Base-by-base conservation (phyloP, 495 filamentous ascomycete genomes). In the Aspergillus hancockii region DNA sequence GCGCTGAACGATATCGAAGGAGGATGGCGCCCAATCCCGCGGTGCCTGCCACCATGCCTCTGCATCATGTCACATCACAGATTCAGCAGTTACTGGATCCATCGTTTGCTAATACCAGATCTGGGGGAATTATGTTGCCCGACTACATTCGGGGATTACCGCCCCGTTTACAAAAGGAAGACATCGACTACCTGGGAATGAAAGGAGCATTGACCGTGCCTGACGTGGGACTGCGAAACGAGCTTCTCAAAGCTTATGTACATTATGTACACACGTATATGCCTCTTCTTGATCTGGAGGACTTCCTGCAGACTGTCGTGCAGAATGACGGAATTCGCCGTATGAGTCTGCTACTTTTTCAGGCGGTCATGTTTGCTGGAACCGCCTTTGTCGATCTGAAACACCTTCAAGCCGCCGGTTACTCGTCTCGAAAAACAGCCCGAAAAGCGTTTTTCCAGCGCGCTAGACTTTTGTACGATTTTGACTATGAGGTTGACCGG, bases 221-320 rank as follows among this genome's bases (percentile, higher is more conserved):
- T 0, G 81, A 84, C 36, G 71, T 78, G n/a, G 69, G 67, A 2
- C 69, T 93, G 30, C 86, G 90, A 65, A 90, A 86, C 69, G 91
- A 89, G 52, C 73, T 94, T 25, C 72, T 96, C 5, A 84, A 85
- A 59, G 83, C 83, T 21, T 93, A 91, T 66, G 79, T 92, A 53
- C 88, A 93, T 67, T 94, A 86, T 71, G 91, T 94, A 8, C 87
- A 96, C 66, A 90, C 91, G 6, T 93, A 89, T 70, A 93, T 94
- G 90, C 91, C 91, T n/a, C 75, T 93, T 25, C 65, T 96, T 50
- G 90, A 96, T 60, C 71, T 91, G 58, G 82, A 88, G 58, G 83
- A 90, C 41, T 91, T 93, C 67, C 67, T 94, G 25, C 71, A 78
- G 60, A 84, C 83, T 45, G 81, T 92, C 55, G 83, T 85, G 38